Percentiles rank a stretch among this genome's conserved stretches.
phyloP scores from a whole-genome alignment of 306 rosid species.

The Inga laurina region DNA sequence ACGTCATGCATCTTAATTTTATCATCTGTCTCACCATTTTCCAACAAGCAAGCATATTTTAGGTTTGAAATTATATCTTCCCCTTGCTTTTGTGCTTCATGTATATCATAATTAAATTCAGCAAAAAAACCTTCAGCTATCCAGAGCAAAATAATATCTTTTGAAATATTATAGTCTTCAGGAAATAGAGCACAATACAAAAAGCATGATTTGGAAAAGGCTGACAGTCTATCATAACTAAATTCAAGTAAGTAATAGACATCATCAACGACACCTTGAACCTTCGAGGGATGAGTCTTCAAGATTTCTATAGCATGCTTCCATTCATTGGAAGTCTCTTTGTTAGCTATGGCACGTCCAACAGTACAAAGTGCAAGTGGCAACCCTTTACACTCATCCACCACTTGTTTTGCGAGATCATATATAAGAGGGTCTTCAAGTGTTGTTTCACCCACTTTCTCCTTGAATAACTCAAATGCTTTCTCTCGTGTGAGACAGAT shows the following conservation, averaged over 20 bases:
- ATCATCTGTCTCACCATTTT: neutral
- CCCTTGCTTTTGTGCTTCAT: neutral
- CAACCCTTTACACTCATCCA: neutral
- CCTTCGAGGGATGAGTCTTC: neutral
- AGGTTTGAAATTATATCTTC: neutral
- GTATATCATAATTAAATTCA: neutral
- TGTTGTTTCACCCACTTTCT: neutral
- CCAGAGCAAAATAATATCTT: neutral
- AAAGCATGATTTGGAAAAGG: neutral
- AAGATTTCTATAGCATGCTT: neutral
- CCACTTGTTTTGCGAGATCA: neutral
- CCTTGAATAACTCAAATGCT: slow-evolving; percentile 1
- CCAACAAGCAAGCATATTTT: neutral
- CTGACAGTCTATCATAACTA: neutral
- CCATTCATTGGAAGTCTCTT: neutral
- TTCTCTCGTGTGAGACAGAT: neutral
- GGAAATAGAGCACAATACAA: neutral
- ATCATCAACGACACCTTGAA: slow-evolving; percentile 2
- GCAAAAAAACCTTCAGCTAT: neutral
- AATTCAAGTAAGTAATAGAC: neutral
- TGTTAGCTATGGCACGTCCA: too few relatives aligned
- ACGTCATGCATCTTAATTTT: slow-evolving; percentile 9
- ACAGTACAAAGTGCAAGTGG: slow-evolving; percentile 2
- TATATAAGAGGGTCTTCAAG: neutral
- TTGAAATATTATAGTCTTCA: neutral